Conservation (phyloP, 495 filamentous ascomycete species). For the Lasiosphaeris hirsuta region DNA sequence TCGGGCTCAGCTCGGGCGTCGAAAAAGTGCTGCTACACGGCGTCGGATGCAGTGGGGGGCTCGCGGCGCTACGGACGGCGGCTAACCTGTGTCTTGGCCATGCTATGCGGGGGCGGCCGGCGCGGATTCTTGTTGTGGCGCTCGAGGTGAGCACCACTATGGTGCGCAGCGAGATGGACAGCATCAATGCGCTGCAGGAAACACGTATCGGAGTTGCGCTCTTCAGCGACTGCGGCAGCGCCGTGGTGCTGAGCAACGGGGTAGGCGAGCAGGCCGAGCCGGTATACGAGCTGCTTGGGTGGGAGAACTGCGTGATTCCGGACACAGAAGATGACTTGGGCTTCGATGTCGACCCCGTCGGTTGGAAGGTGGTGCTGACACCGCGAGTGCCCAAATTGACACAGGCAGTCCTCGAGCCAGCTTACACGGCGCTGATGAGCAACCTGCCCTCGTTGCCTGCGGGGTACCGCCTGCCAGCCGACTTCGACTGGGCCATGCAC, state of each 20-base stretch:
- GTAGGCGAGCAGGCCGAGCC: conserved; percentile 39
- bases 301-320: conserved; percentile 53
- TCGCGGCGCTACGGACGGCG: conserved; percentile 59
- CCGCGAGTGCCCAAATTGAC: conserved; percentile 54
- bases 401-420: conserved; percentile 43
- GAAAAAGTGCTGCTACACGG: conserved; percentile 62
- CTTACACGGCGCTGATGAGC: conserved; percentile 47
- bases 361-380: conserved; percentile 61
- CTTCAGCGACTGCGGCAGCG: conserved; percentile 62
- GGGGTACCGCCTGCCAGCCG: conserved; percentile 37
- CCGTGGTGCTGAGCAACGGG: conserved; percentile 56
- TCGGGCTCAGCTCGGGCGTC: conserved; percentile 47
- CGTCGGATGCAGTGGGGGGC: conserved; percentile 61
- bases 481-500: conserved; percentile 69
- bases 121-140: conserved; percentile 56
- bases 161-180: conserved; percentile 57
- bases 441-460: conserved; percentile 39
- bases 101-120: conserved; percentile 46
- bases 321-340: conserved; percentile 55
- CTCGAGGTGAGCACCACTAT: conserved; percentile 58
- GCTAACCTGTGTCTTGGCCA: conserved; percentile 60
- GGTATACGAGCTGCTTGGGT: conserved; percentile 56
- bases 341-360: conserved; percentile 57
- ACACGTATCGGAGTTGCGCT: conserved; percentile 57
- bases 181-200: conserved; percentile 48